Evolutionary conservation across 805 yeast species (phyloP).

Genomic region (Ogataea pini): DNA sequence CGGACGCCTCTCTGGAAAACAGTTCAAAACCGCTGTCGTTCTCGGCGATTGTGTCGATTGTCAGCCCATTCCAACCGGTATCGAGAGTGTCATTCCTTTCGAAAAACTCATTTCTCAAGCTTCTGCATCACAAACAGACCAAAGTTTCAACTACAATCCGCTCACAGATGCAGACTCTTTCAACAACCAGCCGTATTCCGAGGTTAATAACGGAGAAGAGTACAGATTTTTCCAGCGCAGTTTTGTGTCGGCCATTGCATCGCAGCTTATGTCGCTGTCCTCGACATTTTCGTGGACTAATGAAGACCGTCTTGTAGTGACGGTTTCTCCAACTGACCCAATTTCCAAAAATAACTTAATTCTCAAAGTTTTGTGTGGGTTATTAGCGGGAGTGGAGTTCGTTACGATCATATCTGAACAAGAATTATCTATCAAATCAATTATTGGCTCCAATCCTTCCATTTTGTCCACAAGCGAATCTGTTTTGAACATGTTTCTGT

Average conservation of each 20-base stretch:
- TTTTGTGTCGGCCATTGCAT: conserved; percentile 38
- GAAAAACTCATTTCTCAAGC: conserved; percentile 12
- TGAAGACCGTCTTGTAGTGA: conserved; percentile 29
- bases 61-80: conserved; percentile 18
- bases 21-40: conserved; percentile 32
- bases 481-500: conserved; percentile 27
- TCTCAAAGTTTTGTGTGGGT: conserved; percentile 41
- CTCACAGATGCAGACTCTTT: conserved; percentile 26
- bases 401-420: conserved; percentile 25
- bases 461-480: conserved; percentile 34
- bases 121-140: conserved; percentile 16
- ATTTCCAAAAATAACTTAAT: conserved; percentile 30
- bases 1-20: conserved; percentile 12
- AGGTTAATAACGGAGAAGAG: conserved; percentile 26
- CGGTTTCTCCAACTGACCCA: conserved; percentile 12
- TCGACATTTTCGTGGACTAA: conserved; percentile 29
- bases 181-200: conserved; percentile 32
- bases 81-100: conserved; percentile 36
- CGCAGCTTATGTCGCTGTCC: conserved; percentile 37
- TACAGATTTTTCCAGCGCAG: conserved; percentile 34
- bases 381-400: conserved; percentile 37
- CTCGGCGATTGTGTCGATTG: conserved; percentile 20
- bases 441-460: conserved; percentile 30
- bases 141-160: conserved; percentile 20
- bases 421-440: conserved; percentile 18